phyloP scores from a whole-genome alignment of 371 early-diverging fungal genomes.

The Rhizopus stolonifer region DNA sequence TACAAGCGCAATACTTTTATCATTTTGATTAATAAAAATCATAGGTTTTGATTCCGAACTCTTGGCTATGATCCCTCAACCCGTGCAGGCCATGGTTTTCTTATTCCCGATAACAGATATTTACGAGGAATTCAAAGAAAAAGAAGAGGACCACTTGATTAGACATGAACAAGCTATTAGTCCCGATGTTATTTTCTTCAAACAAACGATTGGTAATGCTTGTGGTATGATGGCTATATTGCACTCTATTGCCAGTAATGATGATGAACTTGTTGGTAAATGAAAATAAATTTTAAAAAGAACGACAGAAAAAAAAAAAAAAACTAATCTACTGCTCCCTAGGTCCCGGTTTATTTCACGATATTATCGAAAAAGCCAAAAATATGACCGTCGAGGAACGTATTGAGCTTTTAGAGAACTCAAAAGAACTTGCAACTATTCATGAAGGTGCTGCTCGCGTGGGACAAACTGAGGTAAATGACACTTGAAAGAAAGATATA shows the following conservation, averaged over 20 bases:
- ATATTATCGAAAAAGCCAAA: slow-evolving; percentile 61
- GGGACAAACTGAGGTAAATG: slow-evolving; percentile 77
- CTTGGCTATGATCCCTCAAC: slow-evolving; percentile 77
- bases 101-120: slow-evolving; percentile 67
- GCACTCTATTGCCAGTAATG: slow-evolving; percentile 71
- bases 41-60: slow-evolving; percentile 83
- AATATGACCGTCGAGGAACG: slow-evolving; percentile 69
- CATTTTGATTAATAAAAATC: neutral
- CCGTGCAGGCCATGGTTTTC: slow-evolving; percentile 79
- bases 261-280: slow-evolving; percentile 37
- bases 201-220: slow-evolving; percentile 91
- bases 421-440: slow-evolving; percentile 54
- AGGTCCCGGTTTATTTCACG: slow-evolving; percentile 61
- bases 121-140: slow-evolving; percentile 56
- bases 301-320: too few relatives aligned
- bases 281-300: too few relatives aligned
- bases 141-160: slow-evolving; percentile 54
- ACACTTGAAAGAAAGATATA: slow-evolving; percentile 3
- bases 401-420: slow-evolving; percentile 65
- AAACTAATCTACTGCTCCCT: neutral
- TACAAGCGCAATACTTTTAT: neutral
- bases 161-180: slow-evolving; percentile 55
- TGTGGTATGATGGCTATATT: slow-evolving; percentile 88
- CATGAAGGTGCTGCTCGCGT: slow-evolving; percentile 61
- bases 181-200: slow-evolving; percentile 70